Evolutionary conservation across 1,139 yeast species (phyloP), one percentile per base, ranked within the genome.

Genomic region (Saccharomyces hybrid): DNA sequence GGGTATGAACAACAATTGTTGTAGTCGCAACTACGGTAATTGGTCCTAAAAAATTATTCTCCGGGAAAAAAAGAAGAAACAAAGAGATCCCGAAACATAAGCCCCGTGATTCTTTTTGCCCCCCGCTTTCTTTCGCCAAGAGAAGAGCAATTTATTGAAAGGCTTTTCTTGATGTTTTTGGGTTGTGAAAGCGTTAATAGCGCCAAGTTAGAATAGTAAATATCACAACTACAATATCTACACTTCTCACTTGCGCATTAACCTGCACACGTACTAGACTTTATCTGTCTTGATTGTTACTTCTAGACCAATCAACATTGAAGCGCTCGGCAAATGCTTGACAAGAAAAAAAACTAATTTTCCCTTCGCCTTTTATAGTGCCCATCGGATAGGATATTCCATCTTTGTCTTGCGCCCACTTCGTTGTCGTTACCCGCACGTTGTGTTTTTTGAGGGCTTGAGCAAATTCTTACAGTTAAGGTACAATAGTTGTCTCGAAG

Each of bases 11-110:
- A 50, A 53, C 58, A 53, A 46, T 52, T 55, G 57, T 50, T 57
- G 58, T 48, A 32, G 54, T 55, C 58, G 58, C 55, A 54, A 57
- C 54, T 50, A 50, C 58, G 58, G 54, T 55, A 53, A 49, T 28
- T 50, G 54, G 49, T 54, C 56, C 56, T 48, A 14, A 52, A 52
- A 29, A 42, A 25, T 49, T 14, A 19, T 31, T 41, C 41, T 13
- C 14, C 29, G 26, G 47, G 23, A 8, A 44, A 44, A 44, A 23
- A 23, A 23, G 7, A 26, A 26, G 16, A n/a, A 32, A 41, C 9
- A 38, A 31, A 49, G 13, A n/a, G 29, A 34, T 4, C 23, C 42
- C 13, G 42, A 4, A 34, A 14, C 42, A 14, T 14, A 34, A 34
- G 42, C 9, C 42, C 19, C 42, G 19, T 9, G 42, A 11, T 9